Base-by-base conservation (phyloP, 225 moss, liverwort and hornwort species). In the Rhytidiadelphus loreus region DNA sequence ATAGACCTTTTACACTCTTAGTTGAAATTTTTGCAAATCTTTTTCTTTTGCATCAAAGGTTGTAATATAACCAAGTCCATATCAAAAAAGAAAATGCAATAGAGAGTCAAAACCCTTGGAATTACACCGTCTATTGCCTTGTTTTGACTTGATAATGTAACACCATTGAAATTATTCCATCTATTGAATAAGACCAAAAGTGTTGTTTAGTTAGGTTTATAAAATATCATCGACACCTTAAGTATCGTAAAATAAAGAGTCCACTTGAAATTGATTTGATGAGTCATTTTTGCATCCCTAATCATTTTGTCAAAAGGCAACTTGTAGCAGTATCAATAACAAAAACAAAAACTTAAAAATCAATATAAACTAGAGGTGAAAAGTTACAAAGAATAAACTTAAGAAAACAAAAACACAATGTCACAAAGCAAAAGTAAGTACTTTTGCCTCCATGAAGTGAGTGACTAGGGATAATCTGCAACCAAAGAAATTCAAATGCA, bases 331-430 rank as follows among this genome's bases (percentile, higher is more conserved):
- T 4, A 74, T 48, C 20, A 32, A 75, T 32, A 20, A 12, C 43
- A 43, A 43, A 5, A 28, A 29, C 14, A 50, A 50, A 2, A 32
- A 6, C 1, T 0, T 4, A 16, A 20, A 74, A 19, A 7, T 7
- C 6, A 17, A 29, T 50, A 7, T 32, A 3, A 10, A 7, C 2
- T 32, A 50, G 28, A 33, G 13, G 21, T 75, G 21, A 33, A 52
- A 33, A 32, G 8, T 33, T 0, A 0, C 75, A 33, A 32, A 52
- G 1, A 2, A 4, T 21, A 33, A 21, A 7, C 6, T 48, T 4
- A 12, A 48, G 5, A 75, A 32, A 52, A 2, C 74, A 12, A 75
- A 32, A 32, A 20, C 0, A 20, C 32, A 32, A 75, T 50, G 21
- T 32, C 4, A 33, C 0, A 75, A 33, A 52, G 30, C 30, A 74